phyloP scores from a whole-genome alignment of 352 stramenopile genomes.

The Pythium inflatum region DNA sequence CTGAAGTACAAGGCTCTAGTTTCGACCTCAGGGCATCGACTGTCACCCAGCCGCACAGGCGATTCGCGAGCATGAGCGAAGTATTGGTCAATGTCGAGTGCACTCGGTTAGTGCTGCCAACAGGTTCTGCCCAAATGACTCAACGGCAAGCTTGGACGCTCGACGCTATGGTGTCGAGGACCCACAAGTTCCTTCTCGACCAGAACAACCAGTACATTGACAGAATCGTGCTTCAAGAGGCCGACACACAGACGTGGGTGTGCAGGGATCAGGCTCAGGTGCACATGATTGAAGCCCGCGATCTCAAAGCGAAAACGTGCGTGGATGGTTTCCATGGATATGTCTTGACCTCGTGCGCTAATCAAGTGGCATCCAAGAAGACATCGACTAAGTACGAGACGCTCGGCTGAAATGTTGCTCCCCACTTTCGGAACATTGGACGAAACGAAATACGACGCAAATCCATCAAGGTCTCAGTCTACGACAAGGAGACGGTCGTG shows the following conservation, averaged over 20 bases:
- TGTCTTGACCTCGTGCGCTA: too few species aligned
- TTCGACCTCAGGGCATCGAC: not conserved
- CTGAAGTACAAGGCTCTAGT: not conserved
- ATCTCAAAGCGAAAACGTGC: slow-evolving; percentile 89
- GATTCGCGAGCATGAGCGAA: not conserved
- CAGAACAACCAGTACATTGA: not conserved
- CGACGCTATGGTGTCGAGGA: not conserved
- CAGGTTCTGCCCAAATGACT: not conserved
- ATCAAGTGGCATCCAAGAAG: slow-evolving; percentile 56
- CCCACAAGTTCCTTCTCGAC: not conserved
- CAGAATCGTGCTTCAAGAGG: not conserved
- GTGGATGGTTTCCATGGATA: not conserved
- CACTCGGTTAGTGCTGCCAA: not conserved
- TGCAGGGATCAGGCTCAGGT: slow-evolving; percentile 15
- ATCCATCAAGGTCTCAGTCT: slow-evolving; percentile 78
- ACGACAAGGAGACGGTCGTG: slow-evolving; percentile 69
- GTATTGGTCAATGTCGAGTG: not conserved
- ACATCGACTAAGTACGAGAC: slow-evolving; percentile 82
- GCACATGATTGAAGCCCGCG: slow-evolving; percentile 39
- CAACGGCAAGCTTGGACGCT: not conserved
- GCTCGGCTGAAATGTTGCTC: slow-evolving; percentile 89
- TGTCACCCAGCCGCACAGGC: not conserved
- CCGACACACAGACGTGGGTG: too few species aligned
- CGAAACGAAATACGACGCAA: slow-evolving; percentile 67
- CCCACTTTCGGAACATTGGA: slow-evolving; percentile 87